These are phyloP conservation scores for Hevea brasiliensis DNA, from an alignment of 345 rosid species.

Conservation along the genomic window DNA sequence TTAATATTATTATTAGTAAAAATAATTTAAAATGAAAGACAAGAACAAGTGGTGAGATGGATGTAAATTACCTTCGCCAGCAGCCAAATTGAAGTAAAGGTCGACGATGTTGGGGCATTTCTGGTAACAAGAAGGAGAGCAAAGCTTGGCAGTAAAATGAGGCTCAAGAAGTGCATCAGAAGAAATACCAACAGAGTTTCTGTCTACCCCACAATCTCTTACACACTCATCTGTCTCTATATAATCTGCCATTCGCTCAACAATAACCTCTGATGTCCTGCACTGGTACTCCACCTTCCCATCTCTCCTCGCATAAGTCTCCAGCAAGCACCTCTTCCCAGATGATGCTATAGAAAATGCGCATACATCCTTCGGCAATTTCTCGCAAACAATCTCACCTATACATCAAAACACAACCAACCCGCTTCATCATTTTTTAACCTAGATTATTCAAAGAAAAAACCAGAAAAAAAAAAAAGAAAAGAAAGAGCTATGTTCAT, in stretches of 20 bases:
- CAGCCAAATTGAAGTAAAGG: constrained; percentile 90
- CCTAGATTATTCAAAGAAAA: not conserved
- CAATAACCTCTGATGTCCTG: constrained; percentile 80
- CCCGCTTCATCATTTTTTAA: not conserved
- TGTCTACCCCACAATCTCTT: constrained; percentile 72
- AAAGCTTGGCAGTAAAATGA: constrained; percentile 74
- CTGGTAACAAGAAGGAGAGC: constrained; percentile 67
- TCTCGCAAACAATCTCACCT: constrained; percentile 71
- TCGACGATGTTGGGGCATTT: constrained; percentile 89
- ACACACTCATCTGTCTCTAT: constrained; percentile 81
- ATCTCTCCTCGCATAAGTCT: constrained; percentile 39
- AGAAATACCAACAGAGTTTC: constrained; percentile 82
- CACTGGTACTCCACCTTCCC: constrained; percentile 62
- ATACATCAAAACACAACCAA: not conserved
- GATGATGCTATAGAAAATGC: constrained; percentile 69
- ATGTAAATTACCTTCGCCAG: constrained; percentile 77
- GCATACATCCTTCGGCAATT: constrained; percentile 62
- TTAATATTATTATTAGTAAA: no score
- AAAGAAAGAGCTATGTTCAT: no score
- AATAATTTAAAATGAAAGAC: no score
- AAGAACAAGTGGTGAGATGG: not conserved
- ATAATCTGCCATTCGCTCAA: constrained; percentile 66
- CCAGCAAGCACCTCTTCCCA: constrained; percentile 82
- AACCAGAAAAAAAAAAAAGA: not conserved
- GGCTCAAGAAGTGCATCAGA: constrained; percentile 84